Base-by-base conservation (phyloP, 306 rosid genomes). In the Calophaca sinica region DNA sequence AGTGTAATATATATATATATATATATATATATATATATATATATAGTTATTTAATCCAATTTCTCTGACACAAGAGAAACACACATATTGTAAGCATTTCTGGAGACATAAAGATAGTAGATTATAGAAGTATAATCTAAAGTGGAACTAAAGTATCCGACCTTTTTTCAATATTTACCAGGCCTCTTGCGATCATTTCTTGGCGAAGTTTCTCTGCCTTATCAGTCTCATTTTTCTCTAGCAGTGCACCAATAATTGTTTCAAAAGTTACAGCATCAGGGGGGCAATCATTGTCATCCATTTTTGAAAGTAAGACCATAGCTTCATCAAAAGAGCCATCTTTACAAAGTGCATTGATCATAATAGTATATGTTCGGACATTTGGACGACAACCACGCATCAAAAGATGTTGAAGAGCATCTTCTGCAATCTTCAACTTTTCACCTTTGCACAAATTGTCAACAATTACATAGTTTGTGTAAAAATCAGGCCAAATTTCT, bases 331-430 rank as follows among this genome's bases (percentile, higher is more conserved):
- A 75, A 48, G 75, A 54, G 28, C 39, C 65, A 62, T 74, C 77
- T 74, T 80, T 62, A 74, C 86, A 83, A 54, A 83, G 83, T 33
- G 67, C 81, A 63, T 60, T 74, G 35, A 83, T 83, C 75, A 83
- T 46, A 28, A 74, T 74, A 32, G 83, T 83, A 64, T 83, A 83
- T 46, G 86, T 79, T 54, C 4, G 55, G 51, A 79, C 83, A 83
- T 74, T 73, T 39, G 83, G 81, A 68, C 11, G 10, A 52, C 59
- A 79, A 2, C 81, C 78, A 29, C 26, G 66, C 29, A 52, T 36
- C 51, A 57, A 63, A 49, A 83, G 81, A 58, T 69, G 62, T 62
- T 63, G 75, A 75, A 73, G 71, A 45, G 48, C 48, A 62, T 73
- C 74, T 62, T 74, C 73, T 36, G 62, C 53, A 2, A 39, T 73